Conservation (phyloP, 2,329 filamentous ascomycete species). For the Tolypocladium tundrense region DNA sequence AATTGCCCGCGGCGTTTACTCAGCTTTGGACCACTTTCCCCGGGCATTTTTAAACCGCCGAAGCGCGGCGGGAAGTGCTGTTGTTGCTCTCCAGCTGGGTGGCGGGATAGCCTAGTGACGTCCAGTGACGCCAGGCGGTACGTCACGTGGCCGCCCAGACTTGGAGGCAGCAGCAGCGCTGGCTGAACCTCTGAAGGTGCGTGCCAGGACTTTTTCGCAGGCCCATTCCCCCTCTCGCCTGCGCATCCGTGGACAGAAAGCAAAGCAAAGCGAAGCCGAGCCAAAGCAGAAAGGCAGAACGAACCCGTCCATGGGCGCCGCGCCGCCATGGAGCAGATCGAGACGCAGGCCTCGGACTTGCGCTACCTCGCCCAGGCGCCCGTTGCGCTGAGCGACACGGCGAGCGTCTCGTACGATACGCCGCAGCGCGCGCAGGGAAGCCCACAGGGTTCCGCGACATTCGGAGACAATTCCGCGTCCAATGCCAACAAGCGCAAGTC, state of each 20-base stretch:
- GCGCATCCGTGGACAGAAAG: background rate
- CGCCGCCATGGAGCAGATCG: conserved; percentile 40
- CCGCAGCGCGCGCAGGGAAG: conserved; percentile 21
- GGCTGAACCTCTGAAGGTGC: background rate
- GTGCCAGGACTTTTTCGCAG: background rate
- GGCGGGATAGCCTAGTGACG: background rate
- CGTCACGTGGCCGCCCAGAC: background rate
- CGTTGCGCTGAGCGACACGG: conserved; percentile 17
- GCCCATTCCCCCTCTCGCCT: background rate
- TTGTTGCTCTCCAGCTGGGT: background rate
- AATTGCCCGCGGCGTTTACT: background rate
- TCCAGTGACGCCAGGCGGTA: background rate
- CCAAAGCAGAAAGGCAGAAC: background rate
- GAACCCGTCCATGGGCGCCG: background rate
- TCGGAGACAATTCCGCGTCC: conserved; percentile 41
- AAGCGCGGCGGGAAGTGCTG: background rate
- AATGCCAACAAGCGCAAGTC: conserved; percentile 26
- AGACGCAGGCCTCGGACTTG: conserved; percentile 43
- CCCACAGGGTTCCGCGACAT: conserved; percentile 25
- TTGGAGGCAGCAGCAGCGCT: background rate
- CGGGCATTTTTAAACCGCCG: background rate
- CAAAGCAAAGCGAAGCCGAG: background rate
- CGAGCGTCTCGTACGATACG: conserved; percentile 21
- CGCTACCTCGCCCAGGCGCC: conserved; percentile 36
- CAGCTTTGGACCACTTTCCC: background rate